Base-by-base conservation (phyloP, 1,284 basidiomycete genomes). In the Mycena sp. region DNA sequence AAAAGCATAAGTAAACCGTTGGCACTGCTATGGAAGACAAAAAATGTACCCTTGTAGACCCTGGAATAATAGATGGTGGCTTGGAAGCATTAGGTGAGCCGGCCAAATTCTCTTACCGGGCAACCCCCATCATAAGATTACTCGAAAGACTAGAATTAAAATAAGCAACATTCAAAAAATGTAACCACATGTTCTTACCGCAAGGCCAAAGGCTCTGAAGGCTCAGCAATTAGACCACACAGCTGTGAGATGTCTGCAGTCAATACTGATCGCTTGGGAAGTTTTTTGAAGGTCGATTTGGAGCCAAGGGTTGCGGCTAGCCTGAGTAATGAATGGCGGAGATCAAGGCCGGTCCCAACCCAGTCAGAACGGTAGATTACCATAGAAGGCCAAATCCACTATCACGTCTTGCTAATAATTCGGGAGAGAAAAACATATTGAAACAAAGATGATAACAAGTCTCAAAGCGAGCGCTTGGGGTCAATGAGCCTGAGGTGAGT, bases 301-400 rank as follows among this genome's bases (percentile, higher is more conserved):
- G 93, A 89, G 29, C 94, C 94, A 19, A 96, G 81, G 1, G 94
- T 96, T 4, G 94, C 94, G 32, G 93, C 93, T 48, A 96, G 87
- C 94, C 94, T 96, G 30, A n/a, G n/a, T n/a, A n/a, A n/a, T n/a
- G n/a, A n/a, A 4, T 32, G 4, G 49, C 14, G 53, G 56, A 35
- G 23, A 29, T 46, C 26, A 62, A 21, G 9, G 28, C 49, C 14
- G 32, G 52, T 25, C 32, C 17, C 23, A 30, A 28, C 32, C 17
- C 16, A 53, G 40, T 4, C 29, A 17, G 28, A 35, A 1, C 50
- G 23, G 52, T 7, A 5, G 58, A 72, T 59, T 73, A 92, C 92
- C 92, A 94, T 23, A 94, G 79, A 21, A 94, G 83, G 62, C 92
- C 92, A 70, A 93, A 92, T 2, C 92, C 92, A 67, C 87, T 91